Evolutionary conservation across 805 yeast genomes (phyloP), one percentile per base, ranked within the genome.

Genomic region (Lipomyces chichibuensis): DNA sequence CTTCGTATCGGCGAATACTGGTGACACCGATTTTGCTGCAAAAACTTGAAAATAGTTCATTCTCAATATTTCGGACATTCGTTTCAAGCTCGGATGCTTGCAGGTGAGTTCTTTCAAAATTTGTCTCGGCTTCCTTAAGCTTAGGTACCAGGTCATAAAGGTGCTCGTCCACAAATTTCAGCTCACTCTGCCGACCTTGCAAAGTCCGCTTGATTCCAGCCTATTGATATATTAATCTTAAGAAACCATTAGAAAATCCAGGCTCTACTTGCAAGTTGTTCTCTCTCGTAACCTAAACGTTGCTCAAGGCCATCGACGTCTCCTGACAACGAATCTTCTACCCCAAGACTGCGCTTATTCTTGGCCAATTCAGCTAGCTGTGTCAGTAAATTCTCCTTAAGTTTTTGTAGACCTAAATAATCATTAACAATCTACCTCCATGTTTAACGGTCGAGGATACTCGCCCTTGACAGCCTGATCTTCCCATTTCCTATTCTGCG

Each of bases 1-100:
- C 80, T 75, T 92, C 97, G 75, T 89, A 92, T 43, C 88, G 92
- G 58, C 83, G 80, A 52, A 92, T 85, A 68, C 77, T 77, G 7
- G 78, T 75, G 72, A 91, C 85, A 0, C 86, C 86, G 62, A 88
- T 78, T 64, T 77, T 80, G 0, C 74, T 63, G 65, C 93, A 88
- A 74, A 92, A 90, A 0, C 76, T 82, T 74, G 82, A 56, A 80
- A 74, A 70, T 51, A 77, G 63, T 57, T 65, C 37, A 72, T 76
- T 67, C 63, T 72, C 72, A 29, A 73, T 63, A 17, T 43, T 59
- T 4, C 66, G 62, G 9, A 76, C 66, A n/a, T 52, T 74, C 1
- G 77, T 70, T 69, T 87, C 88, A 7, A 87, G 68, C 2, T 68
- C 64, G 3, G 77, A 74, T 35, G 80, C 78, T 35, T 76, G 74